These are phyloP conservation scores for Moniliophthora roreri DNA, from an alignment of 1,284 basidiomycete species.

Conservation along the genomic window DNA sequence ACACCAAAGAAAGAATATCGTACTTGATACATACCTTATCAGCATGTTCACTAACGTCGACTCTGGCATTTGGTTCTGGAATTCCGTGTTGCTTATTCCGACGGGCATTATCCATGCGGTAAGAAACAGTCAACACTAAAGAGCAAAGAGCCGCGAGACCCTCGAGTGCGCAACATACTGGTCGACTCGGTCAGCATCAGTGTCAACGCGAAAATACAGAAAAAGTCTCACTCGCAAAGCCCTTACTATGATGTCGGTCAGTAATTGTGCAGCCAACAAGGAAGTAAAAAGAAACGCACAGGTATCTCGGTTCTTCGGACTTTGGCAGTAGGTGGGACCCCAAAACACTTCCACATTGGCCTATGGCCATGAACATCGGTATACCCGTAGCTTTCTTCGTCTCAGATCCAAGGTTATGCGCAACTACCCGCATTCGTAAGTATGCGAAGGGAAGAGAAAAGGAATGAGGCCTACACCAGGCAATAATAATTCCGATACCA, in stretches of 20 bases:
- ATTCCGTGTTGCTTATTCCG: constrained; percentile 58
- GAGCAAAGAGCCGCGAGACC: constrained; percentile 58
- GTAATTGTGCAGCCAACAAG: constrained; percentile 1
- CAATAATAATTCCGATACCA: constrained; percentile 63
- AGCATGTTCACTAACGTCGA: constrained; percentile 67
- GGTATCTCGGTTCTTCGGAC: constrained; percentile 62
- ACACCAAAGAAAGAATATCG: constrained; percentile 32
- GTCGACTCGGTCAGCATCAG: constrained; percentile 9
- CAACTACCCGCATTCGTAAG: constrained; percentile 37
- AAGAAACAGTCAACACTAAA: constrained; percentile 57
- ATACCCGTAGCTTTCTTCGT: constrained; percentile 76
- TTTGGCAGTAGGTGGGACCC: constrained; percentile 72
- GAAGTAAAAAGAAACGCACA: constrained; percentile 35
- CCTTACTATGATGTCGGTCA: constrained; percentile 42
- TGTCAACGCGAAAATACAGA: not conserved
- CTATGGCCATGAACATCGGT: constrained; percentile 75
- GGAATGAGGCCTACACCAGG: constrained; percentile 60
- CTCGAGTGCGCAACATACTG: constrained; percentile 55
- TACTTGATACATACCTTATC: constrained; percentile 49
- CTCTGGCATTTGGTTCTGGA: constrained; percentile 44
- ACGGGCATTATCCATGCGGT: constrained; percentile 58
- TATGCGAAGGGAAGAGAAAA: not conserved
- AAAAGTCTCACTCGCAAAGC: constrained; percentile 52
- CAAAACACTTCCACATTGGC: constrained; percentile 70
- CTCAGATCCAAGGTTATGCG: constrained; percentile 77